Evolutionary conservation across 1,139 yeast species (phyloP).

Genomic region (Candida pseudoviswanathii): DNA sequence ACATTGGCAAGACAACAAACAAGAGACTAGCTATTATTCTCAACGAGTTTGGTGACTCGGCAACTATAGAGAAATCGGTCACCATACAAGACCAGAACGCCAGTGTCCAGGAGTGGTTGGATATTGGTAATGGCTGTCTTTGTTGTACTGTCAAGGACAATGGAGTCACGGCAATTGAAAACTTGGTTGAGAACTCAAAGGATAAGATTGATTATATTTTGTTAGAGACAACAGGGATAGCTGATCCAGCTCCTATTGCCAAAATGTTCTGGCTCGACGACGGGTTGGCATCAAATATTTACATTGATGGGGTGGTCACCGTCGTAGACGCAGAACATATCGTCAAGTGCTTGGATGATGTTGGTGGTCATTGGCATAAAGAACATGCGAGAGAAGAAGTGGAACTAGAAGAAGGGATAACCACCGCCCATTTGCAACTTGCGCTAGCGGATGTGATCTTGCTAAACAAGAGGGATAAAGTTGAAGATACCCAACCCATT

Average conservation of each 20-base stretch:
- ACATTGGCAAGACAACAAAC: constrained; percentile 67
- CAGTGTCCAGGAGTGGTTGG: constrained; percentile 89
- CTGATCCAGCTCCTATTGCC: constrained; percentile 97
- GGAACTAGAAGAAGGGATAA: constrained; percentile 49
- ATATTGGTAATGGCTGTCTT: constrained; percentile 92
- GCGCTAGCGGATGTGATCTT: constrained; percentile 86
- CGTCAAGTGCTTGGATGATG: constrained; percentile 65
- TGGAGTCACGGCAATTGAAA: constrained; percentile 93
- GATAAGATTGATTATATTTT: constrained; percentile 83
- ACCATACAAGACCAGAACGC: constrained; percentile 66
- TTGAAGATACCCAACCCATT: constrained; percentile 23
- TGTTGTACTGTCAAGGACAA: constrained; percentile 95
- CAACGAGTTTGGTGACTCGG: constrained; percentile 88
- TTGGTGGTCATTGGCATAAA: constrained; percentile 60
- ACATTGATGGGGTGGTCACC: constrained; percentile 92
- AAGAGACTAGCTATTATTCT: constrained; percentile 84
- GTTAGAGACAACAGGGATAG: constrained; percentile 95
- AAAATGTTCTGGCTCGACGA: constrained; percentile 97
- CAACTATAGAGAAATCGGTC: constrained; percentile 85
- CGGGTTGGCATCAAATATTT: constrained; percentile 78
- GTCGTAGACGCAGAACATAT: constrained; percentile 83
- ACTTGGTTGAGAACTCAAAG: constrained; percentile 71
- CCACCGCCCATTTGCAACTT: constrained; percentile 87
- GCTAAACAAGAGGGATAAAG: constrained; percentile 72
- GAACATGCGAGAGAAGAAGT: constrained; percentile 33